Conservation (phyloP, 768 basidiomycete genomes). For the Boletus barrowsii region DNA sequence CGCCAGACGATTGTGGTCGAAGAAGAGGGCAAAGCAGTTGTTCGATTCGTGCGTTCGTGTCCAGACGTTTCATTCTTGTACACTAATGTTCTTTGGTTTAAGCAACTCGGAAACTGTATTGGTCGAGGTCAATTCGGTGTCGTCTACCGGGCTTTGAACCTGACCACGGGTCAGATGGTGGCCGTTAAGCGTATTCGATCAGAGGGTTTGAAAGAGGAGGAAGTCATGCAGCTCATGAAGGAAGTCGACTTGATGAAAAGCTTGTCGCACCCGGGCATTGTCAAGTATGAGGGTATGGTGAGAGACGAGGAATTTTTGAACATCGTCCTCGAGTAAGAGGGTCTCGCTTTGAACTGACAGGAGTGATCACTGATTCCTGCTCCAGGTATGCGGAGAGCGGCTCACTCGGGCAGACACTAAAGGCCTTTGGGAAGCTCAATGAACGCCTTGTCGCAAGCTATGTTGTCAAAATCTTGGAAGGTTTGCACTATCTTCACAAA, state of each 20-base stretch:
- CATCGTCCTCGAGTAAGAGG: constrained; percentile 87
- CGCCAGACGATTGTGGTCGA: constrained; percentile 71
- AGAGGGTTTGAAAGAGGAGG: constrained; percentile 86
- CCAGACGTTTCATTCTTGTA: neutral
- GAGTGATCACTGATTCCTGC: constrained; percentile 13
- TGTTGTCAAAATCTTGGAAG: constrained; percentile 95
- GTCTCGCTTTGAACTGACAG: neutral
- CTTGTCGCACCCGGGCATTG: constrained; percentile 90
- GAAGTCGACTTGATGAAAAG: constrained; percentile 93
- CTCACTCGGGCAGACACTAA: constrained; percentile 88
- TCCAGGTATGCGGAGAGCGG: constrained; percentile 93
- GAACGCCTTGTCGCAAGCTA: constrained; percentile 90
- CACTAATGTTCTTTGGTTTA: constrained; percentile 12
- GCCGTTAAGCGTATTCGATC: constrained; percentile 96
- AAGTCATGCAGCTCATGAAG: constrained; percentile 86
- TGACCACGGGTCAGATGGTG: constrained; percentile 95
- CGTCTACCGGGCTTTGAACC: constrained; percentile 91
- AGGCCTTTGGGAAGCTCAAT: constrained; percentile 90
- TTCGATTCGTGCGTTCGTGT: constrained; percentile 69
- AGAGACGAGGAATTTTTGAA: constrained; percentile 84
- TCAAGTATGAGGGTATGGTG: constrained; percentile 96
- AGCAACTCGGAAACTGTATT: constrained; percentile 99
- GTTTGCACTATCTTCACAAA: constrained; percentile 87
- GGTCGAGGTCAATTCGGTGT: constrained; percentile 96
- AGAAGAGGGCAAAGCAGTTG: constrained; percentile 77